Conservation (phyloP, 2,329 filamentous ascomycete species). For the Sclerotinia trifoliorum region DNA sequence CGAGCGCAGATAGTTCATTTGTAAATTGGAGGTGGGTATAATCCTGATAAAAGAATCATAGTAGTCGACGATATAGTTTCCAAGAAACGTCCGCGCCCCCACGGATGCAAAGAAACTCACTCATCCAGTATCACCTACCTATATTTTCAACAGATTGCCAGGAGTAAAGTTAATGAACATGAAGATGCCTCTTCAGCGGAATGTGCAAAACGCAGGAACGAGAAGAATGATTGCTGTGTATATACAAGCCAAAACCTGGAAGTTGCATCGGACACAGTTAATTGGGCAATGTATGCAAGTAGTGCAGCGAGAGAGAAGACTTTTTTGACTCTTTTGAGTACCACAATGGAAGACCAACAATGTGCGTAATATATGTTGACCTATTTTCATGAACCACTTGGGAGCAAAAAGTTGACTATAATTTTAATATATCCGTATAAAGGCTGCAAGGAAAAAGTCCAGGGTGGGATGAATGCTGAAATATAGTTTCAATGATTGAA, state of each 20-base stretch:
- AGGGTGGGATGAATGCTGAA: neutral
- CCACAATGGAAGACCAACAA: slow-evolving; percentile 1
- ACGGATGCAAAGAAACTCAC: neutral
- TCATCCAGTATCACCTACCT: neutral
- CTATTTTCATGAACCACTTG: neutral
- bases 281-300: neutral
- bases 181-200: neutral
- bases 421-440: neutral
- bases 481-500: neutral
- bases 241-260: neutral
- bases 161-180: neutral
- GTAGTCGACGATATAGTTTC: neutral
- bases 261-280: neutral
- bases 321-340: neutral
- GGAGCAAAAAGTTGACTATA: neutral
- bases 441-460: neutral
- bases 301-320: neutral
- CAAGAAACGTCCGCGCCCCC: neutral
- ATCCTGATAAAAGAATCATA: neutral
- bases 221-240: neutral
- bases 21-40: neutral
- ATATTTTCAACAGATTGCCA: neutral
- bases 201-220: neutral
- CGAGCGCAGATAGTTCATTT: neutral
- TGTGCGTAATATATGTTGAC: neutral